Conservation (phyloP, 2,329 filamentous ascomycete genomes). For the Colletotrichum sansevieriae region DNA sequence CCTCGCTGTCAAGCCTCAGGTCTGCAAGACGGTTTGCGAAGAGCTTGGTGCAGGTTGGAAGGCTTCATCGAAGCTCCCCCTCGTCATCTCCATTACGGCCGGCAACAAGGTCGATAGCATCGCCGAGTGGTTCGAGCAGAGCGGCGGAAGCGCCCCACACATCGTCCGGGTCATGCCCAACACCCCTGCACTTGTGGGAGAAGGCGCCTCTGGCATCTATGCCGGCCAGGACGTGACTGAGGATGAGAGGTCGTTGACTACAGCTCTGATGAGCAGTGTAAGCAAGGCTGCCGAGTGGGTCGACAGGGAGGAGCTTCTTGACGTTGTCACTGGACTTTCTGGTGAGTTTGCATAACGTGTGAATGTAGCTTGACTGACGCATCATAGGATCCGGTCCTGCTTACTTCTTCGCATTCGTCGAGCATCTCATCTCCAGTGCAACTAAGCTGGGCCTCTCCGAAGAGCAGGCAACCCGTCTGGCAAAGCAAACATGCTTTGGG, state of each 20-base stretch:
- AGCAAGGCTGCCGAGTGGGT: slow-evolving; percentile 65
- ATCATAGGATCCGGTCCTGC: slow-evolving; percentile 61
- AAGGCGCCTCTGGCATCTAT: slow-evolving; percentile 63
- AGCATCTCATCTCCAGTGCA: slow-evolving; percentile 61
- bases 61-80: slow-evolving; percentile 52
- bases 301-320: slow-evolving; percentile 61
- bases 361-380: not conserved
- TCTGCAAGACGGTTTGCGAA: slow-evolving; percentile 60
- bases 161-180: slow-evolving; percentile 67
- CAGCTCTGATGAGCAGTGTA: slow-evolving; percentile 58
- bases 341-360: slow-evolving; percentile 49
- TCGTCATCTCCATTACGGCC: slow-evolving; percentile 63
- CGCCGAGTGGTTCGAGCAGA: slow-evolving; percentile 56
- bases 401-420: slow-evolving; percentile 67
- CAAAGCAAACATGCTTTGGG: slow-evolving; percentile 65
- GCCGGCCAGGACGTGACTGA: slow-evolving; percentile 57
- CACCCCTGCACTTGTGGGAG: slow-evolving; percentile 63
- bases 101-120: slow-evolving; percentile 62
- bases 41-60: slow-evolving; percentile 54
- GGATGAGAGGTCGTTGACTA: slow-evolving; percentile 57
- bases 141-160: slow-evolving; percentile 55
- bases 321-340: slow-evolving; percentile 64
- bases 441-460: slow-evolving; percentile 58
- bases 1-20: slow-evolving; percentile 65
- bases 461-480: slow-evolving; percentile 63